Base-by-base conservation (phyloP, 768 basidiomycete species). In the Lentinula sp. region DNA sequence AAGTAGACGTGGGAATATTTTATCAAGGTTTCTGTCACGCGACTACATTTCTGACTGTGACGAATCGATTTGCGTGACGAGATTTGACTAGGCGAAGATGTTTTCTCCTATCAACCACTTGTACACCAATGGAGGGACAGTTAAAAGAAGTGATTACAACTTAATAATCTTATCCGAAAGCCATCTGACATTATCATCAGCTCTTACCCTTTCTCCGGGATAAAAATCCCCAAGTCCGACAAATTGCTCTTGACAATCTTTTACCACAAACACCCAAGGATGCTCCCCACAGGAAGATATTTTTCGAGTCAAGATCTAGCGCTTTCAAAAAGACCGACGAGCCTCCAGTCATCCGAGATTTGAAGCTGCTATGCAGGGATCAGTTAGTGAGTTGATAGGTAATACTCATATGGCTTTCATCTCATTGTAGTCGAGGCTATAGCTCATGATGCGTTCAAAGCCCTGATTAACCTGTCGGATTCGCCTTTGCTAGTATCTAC, bases 391-490 rank as follows among this genome's bases (percentile, higher is more conserved):
- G 82, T 57, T 41, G 36, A 48, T 42, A 1, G 32, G 62, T 43
- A 35, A 59, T 39, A 48, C 4, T 33, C 15, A 39, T 20, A 20
- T 20, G 28, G 28, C 45, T 57, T 35, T 63, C 28, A 36, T 41
- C 28, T 9, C 65, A 62, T 42, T 39, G 37, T 35, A 45, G 56
- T 33, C 33, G 67, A 97, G 93, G 84, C 86, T 60, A 84, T 93
- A 55, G 92, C 96, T 1, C 96, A 98, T 67, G 95, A 97, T 77
- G 96, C 96, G 2, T 90, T 98, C 71, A 86, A 91, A 63, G 94
- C 95, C 2, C 80, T 98, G 54, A 87, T 98, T 70, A 98, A 98
- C 74, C 81, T 98, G 37, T 91, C 94, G 2, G 95, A 95, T 73
- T 90, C 89, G 35, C 79, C 89, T 7, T 72, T 87, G 18, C 79